Base-by-base conservation (phyloP, 257 asterid species). In the Hygrophila difformis region DNA sequence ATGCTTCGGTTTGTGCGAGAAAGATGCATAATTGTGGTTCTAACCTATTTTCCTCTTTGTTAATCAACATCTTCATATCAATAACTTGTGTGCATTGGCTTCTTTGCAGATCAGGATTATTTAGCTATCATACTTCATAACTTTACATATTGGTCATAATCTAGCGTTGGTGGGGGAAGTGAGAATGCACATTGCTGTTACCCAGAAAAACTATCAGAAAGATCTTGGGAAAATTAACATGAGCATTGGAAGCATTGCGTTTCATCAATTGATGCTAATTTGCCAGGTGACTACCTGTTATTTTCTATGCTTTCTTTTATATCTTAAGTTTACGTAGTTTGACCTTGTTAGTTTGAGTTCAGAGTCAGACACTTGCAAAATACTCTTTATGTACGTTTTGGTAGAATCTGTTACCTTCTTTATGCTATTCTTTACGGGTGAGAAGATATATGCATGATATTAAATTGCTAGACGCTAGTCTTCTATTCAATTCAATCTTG, bases 251-350 rank as follows among this genome's bases (percentile, higher is more conserved):
- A 63, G 73, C 68, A 77, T 76, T 67, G 94, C 87, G 56, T 79
- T 74, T 65, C 70, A 74, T 68, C 87, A 82, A 53, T 85, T 78
- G 79, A 82, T 78, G 85, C 72, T 78, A 82, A 88, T 85, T 85
- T 69, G 85, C 16, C 96, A 85, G 88, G 96, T 82, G 23, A 55
- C 64, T 34, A 8, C 22, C 8, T 23, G 3, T 15, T 31, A 12
- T 40, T 40, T 44, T n/a, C 29, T 8, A 15, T 15, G 4, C 28
- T 47, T 12, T 16, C 3, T n/a, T n/a, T n/a, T n/a, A n/a, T n/a
- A n/a, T n/a, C n/a, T n/a, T n/a, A n/a, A n/a, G n/a, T n/a, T n/a
- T n/a, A n/a, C n/a, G n/a, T n/a, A n/a, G n/a, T n/a, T n/a, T n/a
- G n/a, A n/a, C n/a, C n/a, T n/a, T n/a, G n/a, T n/a, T n/a, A n/a